Evolutionary conservation across 2,329 filamentous ascomycete genomes (phyloP).

Genomic region (Colletotrichum cuscutae): DNA sequence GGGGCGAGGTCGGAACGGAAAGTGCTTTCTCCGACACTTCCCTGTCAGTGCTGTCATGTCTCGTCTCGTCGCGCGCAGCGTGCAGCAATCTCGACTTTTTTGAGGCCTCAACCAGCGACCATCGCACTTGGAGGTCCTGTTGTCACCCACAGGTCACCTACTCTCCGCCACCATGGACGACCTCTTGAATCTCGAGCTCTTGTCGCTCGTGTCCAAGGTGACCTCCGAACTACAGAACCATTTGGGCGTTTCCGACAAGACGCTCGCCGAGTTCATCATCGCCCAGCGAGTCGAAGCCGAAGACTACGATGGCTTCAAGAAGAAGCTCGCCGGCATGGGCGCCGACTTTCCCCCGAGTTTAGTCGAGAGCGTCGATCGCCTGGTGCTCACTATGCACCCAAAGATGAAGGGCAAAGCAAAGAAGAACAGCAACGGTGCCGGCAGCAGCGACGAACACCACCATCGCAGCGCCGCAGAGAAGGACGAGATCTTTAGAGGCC

Average conservation of each 20-base stretch:
- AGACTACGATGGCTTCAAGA: slow-evolving; percentile 78
- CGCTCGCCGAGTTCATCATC: slow-evolving; percentile 95
- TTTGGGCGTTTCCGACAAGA: slow-evolving; percentile 91
- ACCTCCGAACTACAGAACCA: slow-evolving; percentile 96
- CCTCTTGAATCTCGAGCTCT: slow-evolving; percentile 87
- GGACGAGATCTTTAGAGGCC: slow-evolving; percentile 87
- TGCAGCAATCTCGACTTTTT: slow-evolving; percentile 13
- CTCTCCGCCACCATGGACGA: slow-evolving; percentile 75
- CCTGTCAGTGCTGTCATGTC: slow-evolving; percentile 9
- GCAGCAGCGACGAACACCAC: slow-evolving; percentile 52
- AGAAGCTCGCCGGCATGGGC: slow-evolving; percentile 78
- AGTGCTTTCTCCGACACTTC: slow-evolving; percentile 6
- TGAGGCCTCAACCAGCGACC: slow-evolving; percentile 19
- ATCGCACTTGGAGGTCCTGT: slow-evolving; percentile 3
- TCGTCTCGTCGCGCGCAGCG: slow-evolving; percentile 8
- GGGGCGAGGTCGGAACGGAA: neutral
- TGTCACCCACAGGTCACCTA: neutral
- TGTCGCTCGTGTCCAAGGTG: slow-evolving; percentile 95
- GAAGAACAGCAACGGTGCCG: slow-evolving; percentile 43
- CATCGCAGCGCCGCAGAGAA: slow-evolving; percentile 70
- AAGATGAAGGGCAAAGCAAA: slow-evolving; percentile 75
- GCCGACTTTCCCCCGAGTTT: slow-evolving; percentile 87
- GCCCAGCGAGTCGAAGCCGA: slow-evolving; percentile 84
- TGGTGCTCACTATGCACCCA: slow-evolving; percentile 91
- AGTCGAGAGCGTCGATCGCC: slow-evolving; percentile 89